A percentile compares a stretch with the other conserved stretches of the same genome.
Conservation (phyloP, 2,329 filamentous ascomycete genomes). For the Paracoccidioides lutzii region DNA sequence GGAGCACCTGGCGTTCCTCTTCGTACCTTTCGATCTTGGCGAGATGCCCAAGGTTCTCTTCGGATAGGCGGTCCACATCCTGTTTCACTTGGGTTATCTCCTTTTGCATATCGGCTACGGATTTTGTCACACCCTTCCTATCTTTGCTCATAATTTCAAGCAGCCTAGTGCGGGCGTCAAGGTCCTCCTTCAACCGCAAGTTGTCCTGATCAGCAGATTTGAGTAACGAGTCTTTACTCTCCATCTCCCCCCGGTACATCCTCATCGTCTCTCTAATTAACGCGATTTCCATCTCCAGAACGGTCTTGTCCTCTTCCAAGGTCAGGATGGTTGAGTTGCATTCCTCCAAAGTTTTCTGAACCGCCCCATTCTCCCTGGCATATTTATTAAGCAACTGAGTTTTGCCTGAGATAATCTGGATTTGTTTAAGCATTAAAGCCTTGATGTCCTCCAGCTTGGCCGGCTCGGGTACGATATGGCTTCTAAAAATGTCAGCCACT, state of each 20-base stretch:
- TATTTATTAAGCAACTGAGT: background rate
- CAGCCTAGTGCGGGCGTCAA: background rate
- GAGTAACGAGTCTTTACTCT: background rate
- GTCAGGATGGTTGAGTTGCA: background rate
- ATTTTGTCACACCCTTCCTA: background rate
- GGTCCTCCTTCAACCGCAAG: background rate
- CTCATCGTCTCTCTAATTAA: background rate
- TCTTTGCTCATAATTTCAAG: background rate
- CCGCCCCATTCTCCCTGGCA: background rate
- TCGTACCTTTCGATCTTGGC: constrained; percentile 2
- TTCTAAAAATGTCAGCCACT: background rate
- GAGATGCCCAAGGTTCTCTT: constrained; percentile 3
- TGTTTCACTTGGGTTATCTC: background rate
- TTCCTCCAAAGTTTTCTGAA: background rate
- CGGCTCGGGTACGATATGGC: background rate
- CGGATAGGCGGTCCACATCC: constrained; percentile 2
- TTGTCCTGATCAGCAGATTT: constrained; percentile 1
- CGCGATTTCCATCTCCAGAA: background rate
- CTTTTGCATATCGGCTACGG: background rate
- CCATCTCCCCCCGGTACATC: background rate
- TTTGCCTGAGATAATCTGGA: background rate
- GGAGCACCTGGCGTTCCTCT: constrained; percentile 1
- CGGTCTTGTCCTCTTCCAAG: background rate
- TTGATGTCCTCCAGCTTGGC: background rate
- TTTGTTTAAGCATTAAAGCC: background rate